A percentile compares a stretch with the other conserved stretches of the same genome.
Evolutionary conservation across 2,329 filamentous ascomycete species (phyloP).

Genomic region (Penicillium concentricum): DNA sequence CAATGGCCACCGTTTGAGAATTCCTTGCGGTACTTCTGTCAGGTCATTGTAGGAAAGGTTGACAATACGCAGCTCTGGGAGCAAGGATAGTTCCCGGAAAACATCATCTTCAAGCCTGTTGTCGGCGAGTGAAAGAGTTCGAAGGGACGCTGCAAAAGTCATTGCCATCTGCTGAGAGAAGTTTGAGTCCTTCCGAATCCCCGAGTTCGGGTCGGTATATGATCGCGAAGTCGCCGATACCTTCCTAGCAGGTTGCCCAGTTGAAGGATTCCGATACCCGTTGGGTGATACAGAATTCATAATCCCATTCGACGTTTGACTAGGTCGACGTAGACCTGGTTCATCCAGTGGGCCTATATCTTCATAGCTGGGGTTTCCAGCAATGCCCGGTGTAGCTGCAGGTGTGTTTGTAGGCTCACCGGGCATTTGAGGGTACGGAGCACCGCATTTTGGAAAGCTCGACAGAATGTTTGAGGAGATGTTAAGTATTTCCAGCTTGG

Average conservation of each 20-base stretch:
- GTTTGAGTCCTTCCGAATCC: constrained; percentile 80
- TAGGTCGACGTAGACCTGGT: constrained; percentile 69
- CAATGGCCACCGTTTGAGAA: constrained; percentile 85
- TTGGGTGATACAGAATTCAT: constrained; percentile 72
- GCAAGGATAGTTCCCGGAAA: constrained; percentile 82
- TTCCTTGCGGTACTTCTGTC: constrained; percentile 84
- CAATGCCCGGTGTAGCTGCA: constrained; percentile 49
- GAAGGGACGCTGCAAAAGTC: constrained; percentile 84
- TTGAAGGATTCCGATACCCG: constrained; percentile 70
- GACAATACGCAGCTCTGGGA: constrained; percentile 80
- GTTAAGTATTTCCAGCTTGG: constrained; percentile 85
- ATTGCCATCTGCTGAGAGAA: constrained; percentile 74
- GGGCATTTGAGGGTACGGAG: constrained; percentile 65
- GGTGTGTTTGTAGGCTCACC: constrained; percentile 46
- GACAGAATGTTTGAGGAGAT: constrained; percentile 92
- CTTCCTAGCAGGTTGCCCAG: constrained; percentile 81
- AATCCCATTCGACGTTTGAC: constrained; percentile 75
- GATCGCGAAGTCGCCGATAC: constrained; percentile 75
- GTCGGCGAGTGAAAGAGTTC: constrained; percentile 84
- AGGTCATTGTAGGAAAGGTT: constrained; percentile 95
- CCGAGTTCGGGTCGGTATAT: constrained; percentile 57
- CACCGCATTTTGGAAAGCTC: constrained; percentile 78
- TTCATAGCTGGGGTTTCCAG: constrained; percentile 70
- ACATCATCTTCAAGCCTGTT: constrained; percentile 93
- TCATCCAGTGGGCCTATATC: constrained; percentile 69